Conservation (phyloP, 2,329 filamentous ascomycete species). For the Ramularia endophylla region DNA sequence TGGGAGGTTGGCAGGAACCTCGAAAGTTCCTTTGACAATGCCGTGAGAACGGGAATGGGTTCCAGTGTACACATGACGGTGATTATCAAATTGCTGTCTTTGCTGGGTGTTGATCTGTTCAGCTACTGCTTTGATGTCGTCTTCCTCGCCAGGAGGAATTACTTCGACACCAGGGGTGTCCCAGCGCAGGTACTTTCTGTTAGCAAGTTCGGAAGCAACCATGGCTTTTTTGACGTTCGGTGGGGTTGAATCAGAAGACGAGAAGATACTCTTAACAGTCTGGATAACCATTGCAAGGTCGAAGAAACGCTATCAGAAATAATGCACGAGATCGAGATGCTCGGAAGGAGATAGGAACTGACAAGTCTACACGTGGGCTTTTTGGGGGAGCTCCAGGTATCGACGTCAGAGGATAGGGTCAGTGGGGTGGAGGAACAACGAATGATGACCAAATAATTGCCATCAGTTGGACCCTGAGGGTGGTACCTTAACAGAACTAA, state of each 20-base stretch:
- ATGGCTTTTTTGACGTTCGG: neutral
- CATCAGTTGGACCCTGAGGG: too few species aligned
- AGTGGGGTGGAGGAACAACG: too few species aligned
- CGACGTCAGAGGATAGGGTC: too few species aligned
- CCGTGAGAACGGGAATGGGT: conserved; percentile 46
- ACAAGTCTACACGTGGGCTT: too few species aligned
- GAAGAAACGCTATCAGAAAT: too few species aligned
- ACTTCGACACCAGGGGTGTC: conserved; percentile 38
- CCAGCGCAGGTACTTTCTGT: conserved; percentile 31
- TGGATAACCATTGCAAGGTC: conserved; percentile 8
- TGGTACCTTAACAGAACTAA: too few species aligned
- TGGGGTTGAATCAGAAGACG: conserved; percentile 4
- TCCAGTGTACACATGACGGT: conserved; percentile 35
- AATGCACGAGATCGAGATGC: neutral
- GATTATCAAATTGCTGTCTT: conserved; percentile 40
- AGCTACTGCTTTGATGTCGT: conserved; percentile 42
- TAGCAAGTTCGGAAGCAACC: conserved; percentile 4
- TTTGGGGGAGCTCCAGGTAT: too few species aligned
- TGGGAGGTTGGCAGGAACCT: conserved; percentile 38
- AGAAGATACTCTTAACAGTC: conserved; percentile 14
- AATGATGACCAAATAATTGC: too few species aligned
- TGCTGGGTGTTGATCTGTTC: conserved; percentile 44
- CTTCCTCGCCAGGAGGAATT: conserved; percentile 35
- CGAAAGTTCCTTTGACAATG: conserved; percentile 44
- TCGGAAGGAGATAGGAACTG: neutral